phyloP scores from a whole-genome alignment of 2,329 filamentous ascomycete species.

The Fusarium buharicum region DNA sequence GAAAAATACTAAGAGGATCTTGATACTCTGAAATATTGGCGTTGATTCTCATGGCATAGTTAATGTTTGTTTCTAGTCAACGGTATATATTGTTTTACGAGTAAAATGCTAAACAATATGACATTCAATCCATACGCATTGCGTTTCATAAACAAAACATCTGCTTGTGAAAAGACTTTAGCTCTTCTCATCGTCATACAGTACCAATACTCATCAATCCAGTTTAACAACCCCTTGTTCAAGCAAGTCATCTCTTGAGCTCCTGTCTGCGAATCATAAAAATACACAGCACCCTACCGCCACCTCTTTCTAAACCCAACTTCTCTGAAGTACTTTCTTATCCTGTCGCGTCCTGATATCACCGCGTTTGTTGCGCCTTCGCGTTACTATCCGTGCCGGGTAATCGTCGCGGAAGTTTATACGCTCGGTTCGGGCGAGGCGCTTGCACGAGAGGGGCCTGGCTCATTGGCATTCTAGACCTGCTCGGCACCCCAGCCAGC shows the following conservation, averaged over 20 bases:
- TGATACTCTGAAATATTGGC: constrained; percentile 13
- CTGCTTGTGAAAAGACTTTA: constrained; percentile 26
- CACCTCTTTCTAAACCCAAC: constrained; percentile 18
- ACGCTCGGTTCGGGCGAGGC: constrained; percentile 17
- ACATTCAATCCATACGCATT: constrained; percentile 7
- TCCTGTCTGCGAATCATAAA: constrained; percentile 28
- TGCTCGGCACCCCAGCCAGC: constrained; percentile 81
- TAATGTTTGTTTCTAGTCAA: background rate
- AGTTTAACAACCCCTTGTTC: constrained; percentile 12
- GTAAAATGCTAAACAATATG: constrained; percentile 20
- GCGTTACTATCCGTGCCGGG: constrained; percentile 17
- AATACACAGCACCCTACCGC: constrained; percentile 21
- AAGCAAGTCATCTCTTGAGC: constrained; percentile 23
- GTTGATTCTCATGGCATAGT: constrained; percentile 23
- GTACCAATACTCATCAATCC: constrained; percentile 22
- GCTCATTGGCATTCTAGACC: constrained; percentile 61
- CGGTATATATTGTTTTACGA: background rate
- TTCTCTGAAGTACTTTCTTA: background rate
- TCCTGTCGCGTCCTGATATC: constrained; percentile 17
- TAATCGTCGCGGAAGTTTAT: constrained; percentile 15
- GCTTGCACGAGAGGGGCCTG: constrained; percentile 1
- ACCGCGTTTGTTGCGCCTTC: constrained; percentile 29
- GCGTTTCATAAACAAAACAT: background rate
- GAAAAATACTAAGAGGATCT: constrained; percentile 6
- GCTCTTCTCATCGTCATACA: constrained; percentile 23